Conservation (phyloP, 1,284 basidiomycete genomes). For the Termitomyces sp. region DNA sequence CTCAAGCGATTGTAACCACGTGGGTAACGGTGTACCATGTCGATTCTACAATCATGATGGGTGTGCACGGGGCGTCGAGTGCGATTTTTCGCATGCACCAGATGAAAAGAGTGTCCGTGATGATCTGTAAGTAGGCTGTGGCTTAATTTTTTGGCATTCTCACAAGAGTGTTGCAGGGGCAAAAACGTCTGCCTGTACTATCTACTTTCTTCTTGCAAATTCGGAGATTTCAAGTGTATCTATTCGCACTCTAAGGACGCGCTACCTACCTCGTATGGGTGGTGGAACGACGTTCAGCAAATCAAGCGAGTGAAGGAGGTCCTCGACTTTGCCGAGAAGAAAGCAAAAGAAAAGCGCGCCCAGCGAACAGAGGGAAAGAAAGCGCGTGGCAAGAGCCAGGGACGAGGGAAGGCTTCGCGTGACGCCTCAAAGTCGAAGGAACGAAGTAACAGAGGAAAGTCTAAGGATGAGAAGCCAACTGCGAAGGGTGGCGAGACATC, state of each 20-base stretch:
- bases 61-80: conserved; percentile 35
- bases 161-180: conserved; percentile 24
- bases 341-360: conserved; percentile 24
- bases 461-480: neutral
- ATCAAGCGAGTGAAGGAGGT: conserved; percentile 26
- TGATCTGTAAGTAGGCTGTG: conserved; percentile 35
- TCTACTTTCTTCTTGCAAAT: conserved; percentile 34
- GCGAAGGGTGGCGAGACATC: neutral
- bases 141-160: neutral
- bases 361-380: conserved; percentile 20
- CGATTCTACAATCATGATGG: conserved; percentile 48
- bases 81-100: conserved; percentile 45
- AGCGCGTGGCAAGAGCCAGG: conserved; percentile 10
- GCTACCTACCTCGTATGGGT: conserved; percentile 25
- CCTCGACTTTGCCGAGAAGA: conserved; percentile 29
- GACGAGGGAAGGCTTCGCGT: conserved; percentile 12
- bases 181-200: conserved; percentile 37
- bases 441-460: neutral
- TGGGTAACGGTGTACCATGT: conserved; percentile 47
- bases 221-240: conserved; percentile 31
- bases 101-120: conserved; percentile 49
- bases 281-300: conserved; percentile 29
- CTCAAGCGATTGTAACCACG: conserved; percentile 45
- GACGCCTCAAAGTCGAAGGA: conserved; percentile 1
- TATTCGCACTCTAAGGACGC: conserved; percentile 31